Base-by-base conservation (phyloP, 2,329 filamentous ascomycete genomes). In the Epichloe bromicola region DNA sequence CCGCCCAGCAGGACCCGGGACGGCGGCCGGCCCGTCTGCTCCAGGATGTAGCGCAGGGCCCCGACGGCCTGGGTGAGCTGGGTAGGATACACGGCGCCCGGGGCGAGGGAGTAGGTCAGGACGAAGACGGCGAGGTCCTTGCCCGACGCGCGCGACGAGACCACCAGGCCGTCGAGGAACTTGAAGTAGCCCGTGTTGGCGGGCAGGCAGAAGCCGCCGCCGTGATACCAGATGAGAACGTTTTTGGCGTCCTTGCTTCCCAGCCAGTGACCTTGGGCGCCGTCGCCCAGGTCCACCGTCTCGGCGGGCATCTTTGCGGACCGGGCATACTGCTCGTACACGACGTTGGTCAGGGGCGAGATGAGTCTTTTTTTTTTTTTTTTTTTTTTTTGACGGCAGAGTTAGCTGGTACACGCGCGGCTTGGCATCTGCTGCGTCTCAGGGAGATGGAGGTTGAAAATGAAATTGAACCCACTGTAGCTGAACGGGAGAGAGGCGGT, bases 211-310 rank as follows among this genome's bases (percentile, higher is more conserved):
- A 55, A 59, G 19, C 58, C 58, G 41, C 58, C 58, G 36, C 58
- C 58, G 17, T 60, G 58, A 47, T 54, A 60, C 58, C 58, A 60
- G 26, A 60, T 54, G 14, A 60, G 42, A 3, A 60, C 58, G 5
- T 57, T 55, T 23, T 53, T 52, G 4, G 58, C 57, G 41, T 56
- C 44, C 37, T 53, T 56, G 47, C 53, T 49, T 3, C 58, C 58
- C 7, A 60, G 49, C 58, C 58, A 60, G 51, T 60, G 58, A 3
- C 56, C 58, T 40, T 54, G 44, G 0, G 53, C 56, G 5, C 56
- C 57, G 40, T 58, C 26, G 2, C 41, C 51, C 19, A 59, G 42
- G 36, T 55, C 56, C 11, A 60, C 57, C 14, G 56, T 59, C 26
- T 56, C 48, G 2, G 55, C 47, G 43, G 46, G 33, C 5, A 56